phyloP scores from a whole-genome alignment of 306 rosid genomes.

The Pterocarpus macrocarpus region DNA sequence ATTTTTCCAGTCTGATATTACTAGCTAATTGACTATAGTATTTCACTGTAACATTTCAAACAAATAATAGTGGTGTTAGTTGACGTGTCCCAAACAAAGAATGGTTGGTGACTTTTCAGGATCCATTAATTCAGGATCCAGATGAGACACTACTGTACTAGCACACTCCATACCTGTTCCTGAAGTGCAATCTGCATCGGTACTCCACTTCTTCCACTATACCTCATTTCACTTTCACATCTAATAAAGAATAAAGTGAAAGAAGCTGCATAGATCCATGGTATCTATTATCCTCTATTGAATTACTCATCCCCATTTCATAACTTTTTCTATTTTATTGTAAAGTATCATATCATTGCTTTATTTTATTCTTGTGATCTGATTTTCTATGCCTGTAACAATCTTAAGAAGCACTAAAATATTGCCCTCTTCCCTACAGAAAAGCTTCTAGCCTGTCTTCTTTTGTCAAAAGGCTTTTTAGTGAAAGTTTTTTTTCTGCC shows the following conservation, averaged over 20 bases:
- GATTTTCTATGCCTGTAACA: background rate
- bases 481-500: background rate
- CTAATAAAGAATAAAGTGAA: too few species aligned
- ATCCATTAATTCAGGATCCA: background rate
- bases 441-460: background rate
- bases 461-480: background rate
- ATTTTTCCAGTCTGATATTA: background rate
- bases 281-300: background rate
- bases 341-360: background rate
- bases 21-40: background rate
- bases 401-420: background rate
- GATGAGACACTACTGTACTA: background rate
- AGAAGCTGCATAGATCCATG: background rate
- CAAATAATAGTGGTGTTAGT: background rate
- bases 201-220: constrained; percentile 22
- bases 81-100: background rate
- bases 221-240: background rate
- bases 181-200: background rate
- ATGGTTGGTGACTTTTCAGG: background rate
- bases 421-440: background rate
- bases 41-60: background rate
- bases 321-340: background rate
- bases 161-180: background rate
- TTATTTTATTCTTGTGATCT: constrained; percentile 19
- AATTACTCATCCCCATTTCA: background rate